Percentiles rank a stretch among this genome's conserved stretches.
These are phyloP conservation scores for Delonix regia DNA, from an alignment of 306 rosid species.

Conservation along the genomic window DNA sequence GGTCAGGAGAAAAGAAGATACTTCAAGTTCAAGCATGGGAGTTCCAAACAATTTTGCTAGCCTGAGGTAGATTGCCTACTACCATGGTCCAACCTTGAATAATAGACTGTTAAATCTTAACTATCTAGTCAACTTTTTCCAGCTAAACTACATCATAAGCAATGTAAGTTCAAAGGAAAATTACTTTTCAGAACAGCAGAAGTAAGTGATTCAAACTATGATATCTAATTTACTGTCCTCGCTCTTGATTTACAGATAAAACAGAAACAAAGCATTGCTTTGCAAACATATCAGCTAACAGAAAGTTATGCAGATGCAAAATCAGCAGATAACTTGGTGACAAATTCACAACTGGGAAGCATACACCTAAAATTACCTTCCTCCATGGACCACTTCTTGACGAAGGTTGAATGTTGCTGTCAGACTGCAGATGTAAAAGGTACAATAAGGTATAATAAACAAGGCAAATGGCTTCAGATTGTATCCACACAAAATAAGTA, in stretches of 20 bases:
- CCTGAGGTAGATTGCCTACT: background rate
- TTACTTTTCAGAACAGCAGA: background rate
- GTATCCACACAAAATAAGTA: constrained; percentile 23
- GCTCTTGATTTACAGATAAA: background rate
- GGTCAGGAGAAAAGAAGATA: background rate
- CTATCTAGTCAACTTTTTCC: background rate
- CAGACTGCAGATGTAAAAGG: constrained; percentile 54
- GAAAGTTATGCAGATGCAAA: background rate
- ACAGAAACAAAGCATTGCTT: background rate
- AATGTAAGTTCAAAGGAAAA: background rate
- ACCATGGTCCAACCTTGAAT: background rate
- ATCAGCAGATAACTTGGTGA: background rate
- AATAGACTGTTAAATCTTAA: background rate
- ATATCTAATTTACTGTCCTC: background rate
- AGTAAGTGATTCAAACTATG: background rate
- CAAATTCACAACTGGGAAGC: background rate
- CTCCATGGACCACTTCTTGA: constrained; percentile 94
- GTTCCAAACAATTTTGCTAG: background rate
- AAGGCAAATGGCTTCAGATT: constrained; percentile 17
- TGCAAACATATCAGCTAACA: background rate
- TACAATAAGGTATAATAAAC: constrained; percentile 18
- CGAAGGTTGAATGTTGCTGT: constrained; percentile 58
- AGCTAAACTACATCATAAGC: background rate
- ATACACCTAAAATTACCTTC: constrained; percentile 59
- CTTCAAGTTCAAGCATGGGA: background rate